Conservation (phyloP, 768 basidiomycete genomes). For the Amyloporia xantha region DNA sequence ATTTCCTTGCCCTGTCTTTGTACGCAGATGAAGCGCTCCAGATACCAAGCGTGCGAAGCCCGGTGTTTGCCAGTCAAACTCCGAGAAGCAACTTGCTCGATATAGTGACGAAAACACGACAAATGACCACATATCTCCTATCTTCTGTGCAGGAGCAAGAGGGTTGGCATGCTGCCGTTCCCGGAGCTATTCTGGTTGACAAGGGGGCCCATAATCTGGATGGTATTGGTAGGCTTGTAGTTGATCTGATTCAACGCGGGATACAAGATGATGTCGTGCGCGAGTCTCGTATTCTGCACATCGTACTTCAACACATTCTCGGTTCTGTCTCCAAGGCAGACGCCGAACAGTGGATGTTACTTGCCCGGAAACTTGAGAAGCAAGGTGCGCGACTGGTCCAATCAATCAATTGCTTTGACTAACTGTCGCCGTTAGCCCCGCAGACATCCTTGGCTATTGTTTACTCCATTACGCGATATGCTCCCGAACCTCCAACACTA, state of each 20-base stretch:
- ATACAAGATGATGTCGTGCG: conserved; percentile 39
- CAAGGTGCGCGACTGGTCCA: conserved; percentile 38
- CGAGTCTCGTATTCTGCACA: conserved; percentile 53
- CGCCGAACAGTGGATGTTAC: conserved; percentile 68
- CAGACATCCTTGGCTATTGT: conserved; percentile 63
- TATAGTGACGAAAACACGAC: conserved; percentile 42
- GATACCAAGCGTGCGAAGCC: conserved; percentile 41
- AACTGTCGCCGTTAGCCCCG: conserved; percentile 43
- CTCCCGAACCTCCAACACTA: conserved; percentile 63
- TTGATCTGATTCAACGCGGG: conserved; percentile 27
- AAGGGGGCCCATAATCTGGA: conserved; percentile 16
- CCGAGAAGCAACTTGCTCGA: conserved; percentile 30
- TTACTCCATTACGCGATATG: conserved; percentile 49
- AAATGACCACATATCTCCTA: conserved; percentile 58
- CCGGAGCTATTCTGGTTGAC: conserved; percentile 28
- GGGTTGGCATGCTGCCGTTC: conserved; percentile 42
- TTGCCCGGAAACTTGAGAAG: conserved; percentile 60
- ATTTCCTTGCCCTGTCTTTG: conserved; percentile 55
- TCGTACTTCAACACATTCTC: conserved; percentile 53
- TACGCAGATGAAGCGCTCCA: conserved; percentile 58
- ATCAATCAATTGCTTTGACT: background rate
- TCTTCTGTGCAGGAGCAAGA: conserved; percentile 37
- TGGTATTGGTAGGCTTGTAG: conserved; percentile 26
- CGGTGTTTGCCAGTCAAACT: conserved; percentile 39
- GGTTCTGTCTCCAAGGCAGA: conserved; percentile 55